Evolutionary conservation across 2,329 filamentous ascomycete species (phyloP), one percentile per base, ranked within the genome.

Genomic region (Penicillium sp.): DNA sequence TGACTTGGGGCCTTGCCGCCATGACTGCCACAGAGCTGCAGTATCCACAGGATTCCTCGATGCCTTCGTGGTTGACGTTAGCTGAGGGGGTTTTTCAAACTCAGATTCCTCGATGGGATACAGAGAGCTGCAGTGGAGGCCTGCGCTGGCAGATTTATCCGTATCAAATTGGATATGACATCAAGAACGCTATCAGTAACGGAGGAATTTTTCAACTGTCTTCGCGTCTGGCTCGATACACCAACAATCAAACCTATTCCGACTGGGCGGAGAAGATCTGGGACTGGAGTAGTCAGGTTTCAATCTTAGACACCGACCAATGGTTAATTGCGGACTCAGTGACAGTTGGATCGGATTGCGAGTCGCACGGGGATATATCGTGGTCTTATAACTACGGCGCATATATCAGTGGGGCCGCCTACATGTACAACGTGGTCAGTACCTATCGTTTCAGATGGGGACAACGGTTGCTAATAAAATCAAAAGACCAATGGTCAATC

Each of bases 1-100:
- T 43, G 16, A n/a, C 51, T 7, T 93, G 89, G 89, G 88, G 82
- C 29, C 81, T 92, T 77, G 83, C 89, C 1, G 87, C 86, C 57
- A 87, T 94, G 81, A 81, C 82, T 7, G 89, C 89, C 2, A 85
- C 87, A 30, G 90, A 93, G 72, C 84, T 85, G 64, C 84, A 83
- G 59, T 91, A 88, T 65, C 85, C 85, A 1, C 80, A 90, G 63
- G 89, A 89, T 80, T 76, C 75, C 13, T 64, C 64, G 23, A 72
- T 79, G 27, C 79, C 79, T 4, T 52, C 53, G 4, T 58, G 56
- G 58, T 26, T 47, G 16, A 56, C 46, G 1, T 26, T 58, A 14
- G 55, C 55, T 7, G 49, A 58, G 26, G 50, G 49, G 34, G 58
- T 58, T 11, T 60, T 60, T 27, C 36, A 56, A 13, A 40, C 39